Evolutionary conservation across 305 asterid species (phyloP).

Genomic region (Fraxinus nigra): DNA sequence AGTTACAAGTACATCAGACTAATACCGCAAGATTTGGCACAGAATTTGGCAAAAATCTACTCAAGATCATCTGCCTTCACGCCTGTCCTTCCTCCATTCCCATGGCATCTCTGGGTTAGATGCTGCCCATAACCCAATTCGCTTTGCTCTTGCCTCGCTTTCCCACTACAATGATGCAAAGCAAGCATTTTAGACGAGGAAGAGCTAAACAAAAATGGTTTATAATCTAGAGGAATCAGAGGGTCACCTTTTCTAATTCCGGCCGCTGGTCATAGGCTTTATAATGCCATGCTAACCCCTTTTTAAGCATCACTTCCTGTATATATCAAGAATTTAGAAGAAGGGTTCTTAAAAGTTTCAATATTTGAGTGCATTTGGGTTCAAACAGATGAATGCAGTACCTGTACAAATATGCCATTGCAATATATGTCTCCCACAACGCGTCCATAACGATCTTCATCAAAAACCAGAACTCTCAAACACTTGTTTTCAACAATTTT

Average conservation of each 20-base stretch:
- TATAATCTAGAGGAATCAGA: neutral
- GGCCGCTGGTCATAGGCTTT: constrained; percentile 77
- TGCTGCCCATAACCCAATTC: constrained; percentile 69
- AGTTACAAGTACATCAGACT: neutral
- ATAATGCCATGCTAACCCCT: constrained; percentile 90
- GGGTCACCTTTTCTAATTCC: constrained; percentile 59
- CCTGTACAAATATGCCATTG: constrained; percentile 87
- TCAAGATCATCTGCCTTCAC: constrained; percentile 49
- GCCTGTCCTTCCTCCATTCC: constrained; percentile 90
- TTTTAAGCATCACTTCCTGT: constrained; percentile 85
- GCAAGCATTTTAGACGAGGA: neutral
- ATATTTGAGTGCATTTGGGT: neutral
- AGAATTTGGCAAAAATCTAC: neutral
- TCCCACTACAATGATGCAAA: constrained; percentile 58
- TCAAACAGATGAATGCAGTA: constrained; percentile 8
- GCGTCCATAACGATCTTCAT: constrained; percentile 77
- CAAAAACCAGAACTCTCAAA: constrained; percentile 58
- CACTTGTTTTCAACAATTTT: constrained; percentile 64
- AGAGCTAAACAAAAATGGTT: neutral
- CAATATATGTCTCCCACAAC: constrained; percentile 75
- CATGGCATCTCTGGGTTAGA: constrained; percentile 91
- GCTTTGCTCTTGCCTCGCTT: constrained; percentile 69
- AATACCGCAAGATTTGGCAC: neutral
- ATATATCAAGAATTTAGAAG: neutral
- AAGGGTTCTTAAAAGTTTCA: neutral